Evolutionary conservation across 768 basidiomycete species (phyloP).

Genomic region (Fistulinella prunicolor): DNA sequence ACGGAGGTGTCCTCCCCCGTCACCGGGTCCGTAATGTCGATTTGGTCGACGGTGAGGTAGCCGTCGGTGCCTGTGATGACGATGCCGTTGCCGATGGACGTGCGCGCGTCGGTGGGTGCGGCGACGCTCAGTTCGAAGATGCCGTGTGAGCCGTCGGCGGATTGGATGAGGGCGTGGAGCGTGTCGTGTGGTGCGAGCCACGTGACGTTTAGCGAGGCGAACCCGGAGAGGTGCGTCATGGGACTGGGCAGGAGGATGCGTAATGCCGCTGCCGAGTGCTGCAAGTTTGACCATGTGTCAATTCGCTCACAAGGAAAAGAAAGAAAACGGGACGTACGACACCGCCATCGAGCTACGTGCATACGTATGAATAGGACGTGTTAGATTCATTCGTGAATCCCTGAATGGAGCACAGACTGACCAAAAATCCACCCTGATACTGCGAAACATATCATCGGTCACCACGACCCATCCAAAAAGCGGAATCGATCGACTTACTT

Average conservation of each 20-base stretch:
- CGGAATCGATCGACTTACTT: conserved; percentile 44
- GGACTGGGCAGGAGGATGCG: conserved; percentile 54
- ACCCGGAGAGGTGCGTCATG: conserved; percentile 56
- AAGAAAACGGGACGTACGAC: conserved; percentile 47
- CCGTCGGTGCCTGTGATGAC: conserved; percentile 63
- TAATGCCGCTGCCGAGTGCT: conserved; percentile 69
- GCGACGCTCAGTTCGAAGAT: conserved; percentile 63
- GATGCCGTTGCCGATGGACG: conserved; percentile 26
- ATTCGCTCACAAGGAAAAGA: neutral
- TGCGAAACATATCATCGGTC: conserved; percentile 22
- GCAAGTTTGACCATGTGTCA: neutral
- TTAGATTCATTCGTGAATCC: neutral
- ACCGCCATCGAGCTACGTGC: conserved; percentile 66
- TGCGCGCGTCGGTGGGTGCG: conserved; percentile 44
- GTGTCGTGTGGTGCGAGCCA: conserved; percentile 81
- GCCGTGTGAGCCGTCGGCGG: conserved; percentile 52
- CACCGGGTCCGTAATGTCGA: conserved; percentile 23
- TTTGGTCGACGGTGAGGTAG: conserved; percentile 48
- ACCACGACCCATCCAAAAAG: neutral
- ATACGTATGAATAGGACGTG: neutral
- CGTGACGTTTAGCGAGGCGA: conserved; percentile 65
- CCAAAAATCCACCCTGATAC: conserved; percentile 83
- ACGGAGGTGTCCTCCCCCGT: conserved; percentile 24
- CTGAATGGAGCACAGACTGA: conserved; percentile 36
- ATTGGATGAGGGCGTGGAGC: conserved; percentile 52